These are phyloP conservation scores for Epithemia pelagica DNA, from an alignment of 108 stramenopile species.

Conservation along the genomic window DNA sequence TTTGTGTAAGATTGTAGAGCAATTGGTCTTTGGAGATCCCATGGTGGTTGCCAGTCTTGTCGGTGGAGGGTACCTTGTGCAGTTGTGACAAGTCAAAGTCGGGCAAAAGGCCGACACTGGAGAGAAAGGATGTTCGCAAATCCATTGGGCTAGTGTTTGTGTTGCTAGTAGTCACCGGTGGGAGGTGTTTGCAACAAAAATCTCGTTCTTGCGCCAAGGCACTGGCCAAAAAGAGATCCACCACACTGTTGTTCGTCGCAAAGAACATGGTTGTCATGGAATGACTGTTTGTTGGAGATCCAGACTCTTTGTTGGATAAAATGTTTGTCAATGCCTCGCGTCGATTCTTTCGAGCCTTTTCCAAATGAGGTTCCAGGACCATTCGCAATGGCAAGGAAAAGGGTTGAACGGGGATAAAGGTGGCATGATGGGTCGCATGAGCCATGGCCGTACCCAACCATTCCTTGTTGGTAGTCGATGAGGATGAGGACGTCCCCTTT, in stretches of 20 bases:
- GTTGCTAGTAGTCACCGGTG: neutral
- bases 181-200: too few species aligned
- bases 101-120: slow-evolving; percentile 10
- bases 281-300: too few species aligned
- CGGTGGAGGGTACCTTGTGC: slow-evolving; percentile 5
- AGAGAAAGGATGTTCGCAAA: slow-evolving; percentile 28
- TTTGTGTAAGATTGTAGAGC: slow-evolving; percentile 22
- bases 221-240: slow-evolving; percentile 1
- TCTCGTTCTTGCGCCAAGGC: slow-evolving; percentile 19
- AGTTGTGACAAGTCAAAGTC: slow-evolving; percentile 27
- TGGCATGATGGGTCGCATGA: slow-evolving; percentile 32
- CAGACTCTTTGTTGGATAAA: neutral
- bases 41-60: slow-evolving; percentile 19
- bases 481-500: neutral
- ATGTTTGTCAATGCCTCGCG: slow-evolving; percentile 38
- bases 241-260: slow-evolving; percentile 1
- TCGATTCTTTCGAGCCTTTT: slow-evolving; percentile 33
- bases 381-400: slow-evolving; percentile 36
- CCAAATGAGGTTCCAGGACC: slow-evolving; percentile 49
- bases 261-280: neutral
- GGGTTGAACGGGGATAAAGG: slow-evolving; percentile 37
- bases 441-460: slow-evolving; percentile 56
- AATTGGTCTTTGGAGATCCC: slow-evolving; percentile 25
- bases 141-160: neutral
- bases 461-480: slow-evolving; percentile 20